Conservation (phyloP, 805 yeast genomes). For the Candida germanica region DNA sequence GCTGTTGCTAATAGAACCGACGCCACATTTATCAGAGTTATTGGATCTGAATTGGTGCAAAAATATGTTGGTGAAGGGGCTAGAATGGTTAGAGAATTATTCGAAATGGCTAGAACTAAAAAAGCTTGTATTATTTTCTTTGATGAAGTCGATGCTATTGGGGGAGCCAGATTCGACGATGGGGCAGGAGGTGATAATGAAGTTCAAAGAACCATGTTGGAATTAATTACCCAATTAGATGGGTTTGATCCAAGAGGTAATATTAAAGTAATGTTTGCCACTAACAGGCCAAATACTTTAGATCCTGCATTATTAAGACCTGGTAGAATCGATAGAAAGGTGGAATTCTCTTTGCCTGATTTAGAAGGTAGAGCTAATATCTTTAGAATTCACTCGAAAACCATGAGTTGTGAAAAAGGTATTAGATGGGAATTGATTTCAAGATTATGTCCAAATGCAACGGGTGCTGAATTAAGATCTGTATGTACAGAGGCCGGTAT, state of each 20-base stretch:
- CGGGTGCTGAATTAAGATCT: conserved; percentile 98
- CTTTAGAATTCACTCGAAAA: conserved; percentile 93
- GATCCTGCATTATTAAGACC: conserved; percentile 98
- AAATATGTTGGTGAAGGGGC: conserved; percentile 99
- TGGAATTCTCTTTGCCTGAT: conserved; percentile 94
- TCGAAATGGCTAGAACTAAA: conserved; percentile 98
- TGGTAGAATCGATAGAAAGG: conserved; percentile 98
- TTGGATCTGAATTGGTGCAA: conserved; percentile 97
- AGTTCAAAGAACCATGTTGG: conserved; percentile 98
- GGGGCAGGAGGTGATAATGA: conserved; percentile 99
- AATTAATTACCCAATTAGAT: conserved; percentile 93
- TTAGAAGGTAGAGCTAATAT: conserved; percentile 97
- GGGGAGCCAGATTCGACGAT: conserved; percentile 99
- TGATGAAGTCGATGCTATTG: conserved; percentile 98
- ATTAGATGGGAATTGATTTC: conserved; percentile 98
- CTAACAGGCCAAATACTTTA: conserved; percentile 95
- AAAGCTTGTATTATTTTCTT: conserved; percentile 97
- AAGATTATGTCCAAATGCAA: conserved; percentile 94
- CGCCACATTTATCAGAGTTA: conserved; percentile 96
- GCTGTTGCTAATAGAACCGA: conserved; percentile 99
- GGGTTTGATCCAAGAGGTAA: conserved; percentile 99
- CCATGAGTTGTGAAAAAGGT: conserved; percentile 96
- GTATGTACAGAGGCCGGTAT: conserved; percentile 99
- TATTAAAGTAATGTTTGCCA: conserved; percentile 98
- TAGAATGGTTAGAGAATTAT: conserved; percentile 96